phyloP scores from a whole-genome alignment of 1,284 basidiomycete genomes.

The Cryptococcus sp. region DNA sequence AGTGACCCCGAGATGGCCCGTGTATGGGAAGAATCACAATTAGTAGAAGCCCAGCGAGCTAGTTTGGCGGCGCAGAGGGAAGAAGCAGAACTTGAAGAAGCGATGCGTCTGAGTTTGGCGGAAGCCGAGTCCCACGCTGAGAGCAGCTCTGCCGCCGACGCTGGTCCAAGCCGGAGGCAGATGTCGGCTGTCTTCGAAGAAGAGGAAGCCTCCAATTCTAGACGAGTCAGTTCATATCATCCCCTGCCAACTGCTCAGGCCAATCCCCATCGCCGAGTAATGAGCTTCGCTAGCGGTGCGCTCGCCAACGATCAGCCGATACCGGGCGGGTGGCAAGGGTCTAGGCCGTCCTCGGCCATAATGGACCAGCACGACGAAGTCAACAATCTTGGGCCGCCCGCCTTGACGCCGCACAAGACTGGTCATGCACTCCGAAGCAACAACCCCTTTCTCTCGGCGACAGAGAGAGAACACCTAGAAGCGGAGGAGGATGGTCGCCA shows the following conservation, averaged over 20 bases:
- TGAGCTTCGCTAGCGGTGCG: constrained; percentile 12
- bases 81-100: constrained; percentile 44
- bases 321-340: constrained; percentile 8
- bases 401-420: constrained; percentile 26
- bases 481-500: constrained; percentile 13
- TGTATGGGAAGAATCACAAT: constrained; percentile 44
- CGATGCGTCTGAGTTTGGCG: constrained; percentile 39
- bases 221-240: constrained; percentile 16
- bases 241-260: background rate
- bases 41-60: constrained; percentile 46
- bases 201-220: background rate
- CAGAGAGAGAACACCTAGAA: constrained; percentile 65
- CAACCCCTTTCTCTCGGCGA: constrained; percentile 61
- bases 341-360: background rate
- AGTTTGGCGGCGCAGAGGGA: constrained; percentile 39
- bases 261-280: constrained; percentile 8
- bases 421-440: constrained; percentile 39
- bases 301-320: constrained; percentile 14
- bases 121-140: constrained; percentile 26
- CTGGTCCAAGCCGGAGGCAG: constrained; percentile 1
- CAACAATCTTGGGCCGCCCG: constrained; percentile 5
- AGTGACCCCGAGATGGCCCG: constrained; percentile 34
- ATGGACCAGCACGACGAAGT: constrained; percentile 20
- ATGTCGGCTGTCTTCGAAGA: constrained; percentile 7
- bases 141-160: background rate